These are phyloP conservation scores for Omphalea diandra DNA, from an alignment of 441 rosid genomes.

Conservation along the genomic window DNA sequence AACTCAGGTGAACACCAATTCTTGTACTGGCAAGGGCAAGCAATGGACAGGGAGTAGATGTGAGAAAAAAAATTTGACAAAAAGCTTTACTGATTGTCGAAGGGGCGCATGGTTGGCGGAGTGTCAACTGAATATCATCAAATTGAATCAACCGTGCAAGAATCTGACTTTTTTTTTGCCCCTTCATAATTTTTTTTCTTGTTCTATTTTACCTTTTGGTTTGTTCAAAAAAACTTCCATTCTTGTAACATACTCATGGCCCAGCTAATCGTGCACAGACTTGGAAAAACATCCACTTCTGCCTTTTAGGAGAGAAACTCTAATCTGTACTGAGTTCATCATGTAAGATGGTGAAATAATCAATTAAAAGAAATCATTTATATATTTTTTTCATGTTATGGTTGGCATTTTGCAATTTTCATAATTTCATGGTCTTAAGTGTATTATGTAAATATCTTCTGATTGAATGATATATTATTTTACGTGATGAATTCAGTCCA, in stretches of 20 bases:
- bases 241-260: not conserved
- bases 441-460: too few species aligned
- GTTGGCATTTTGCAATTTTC: too few species aligned
- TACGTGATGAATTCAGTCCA: too few species aligned
- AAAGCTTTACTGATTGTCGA: not conserved
- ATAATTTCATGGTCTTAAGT: too few species aligned
- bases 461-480: too few species aligned
- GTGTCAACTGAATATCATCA: slow-evolving; percentile 7
- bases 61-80: slow-evolving; percentile 5
- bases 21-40: slow-evolving; percentile 36
- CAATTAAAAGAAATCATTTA: too few species aligned
- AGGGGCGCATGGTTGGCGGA: not conserved
- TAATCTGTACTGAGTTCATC: too few species aligned
- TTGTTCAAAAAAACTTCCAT: not conserved
- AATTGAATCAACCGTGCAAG: slow-evolving; percentile 16
- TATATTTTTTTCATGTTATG: too few species aligned
- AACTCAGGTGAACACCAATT: slow-evolving; percentile 59
- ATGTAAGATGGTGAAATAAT: too few species aligned
- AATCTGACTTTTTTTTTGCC: not conserved
- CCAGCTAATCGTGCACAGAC: not conserved
- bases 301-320: not conserved
- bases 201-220: not conserved
- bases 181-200: not conserved
- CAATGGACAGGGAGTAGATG: slow-evolving; percentile 39
- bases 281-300: not conserved